phyloP scores from a whole-genome alignment of 345 rosid species.

The Sonneratia alba region DNA sequence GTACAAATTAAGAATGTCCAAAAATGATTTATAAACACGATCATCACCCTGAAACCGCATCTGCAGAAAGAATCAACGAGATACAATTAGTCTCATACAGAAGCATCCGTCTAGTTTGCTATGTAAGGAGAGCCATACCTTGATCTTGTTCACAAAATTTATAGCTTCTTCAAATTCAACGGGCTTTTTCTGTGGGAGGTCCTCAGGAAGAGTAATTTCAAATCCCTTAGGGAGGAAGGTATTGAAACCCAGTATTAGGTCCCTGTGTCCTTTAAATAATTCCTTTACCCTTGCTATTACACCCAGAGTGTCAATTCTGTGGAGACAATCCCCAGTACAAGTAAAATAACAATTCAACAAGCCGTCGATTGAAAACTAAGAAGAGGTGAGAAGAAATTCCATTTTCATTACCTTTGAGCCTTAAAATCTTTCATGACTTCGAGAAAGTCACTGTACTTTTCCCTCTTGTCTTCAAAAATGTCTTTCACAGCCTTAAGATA shows the following conservation, averaged over 20 bases:
- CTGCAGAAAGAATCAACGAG: conserved; percentile 25
- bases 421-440: conserved; percentile 98
- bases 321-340: conserved; percentile 9
- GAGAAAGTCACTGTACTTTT: conserved; percentile 80
- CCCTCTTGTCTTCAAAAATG: conserved; percentile 69
- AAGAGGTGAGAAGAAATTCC: not conserved
- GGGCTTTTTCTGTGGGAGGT: conserved; percentile 61
- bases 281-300: conserved; percentile 89
- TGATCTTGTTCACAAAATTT: conserved; percentile 88
- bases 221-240: conserved; percentile 94
- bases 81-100: conserved; percentile 4
- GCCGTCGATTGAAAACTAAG: not conserved
- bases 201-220: conserved; percentile 74
- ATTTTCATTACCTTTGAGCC: conserved; percentile 65
- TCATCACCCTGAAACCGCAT: conserved; percentile 85
- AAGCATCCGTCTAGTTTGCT: conserved; percentile 8
- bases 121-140: conserved; percentile 32
- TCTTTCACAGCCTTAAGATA: conserved; percentile 87
- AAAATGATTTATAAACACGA: conserved; percentile 84
- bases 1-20: conserved; percentile 89
- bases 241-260: conserved; percentile 85
- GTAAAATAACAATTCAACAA: conserved; percentile 7
- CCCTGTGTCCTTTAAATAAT: conserved; percentile 76
- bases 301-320: conserved; percentile 84
- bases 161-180: conserved; percentile 96